These are phyloP conservation scores for Melaleuca quinquenervia DNA, from an alignment of 345 rosid species.

Conservation along the genomic window DNA sequence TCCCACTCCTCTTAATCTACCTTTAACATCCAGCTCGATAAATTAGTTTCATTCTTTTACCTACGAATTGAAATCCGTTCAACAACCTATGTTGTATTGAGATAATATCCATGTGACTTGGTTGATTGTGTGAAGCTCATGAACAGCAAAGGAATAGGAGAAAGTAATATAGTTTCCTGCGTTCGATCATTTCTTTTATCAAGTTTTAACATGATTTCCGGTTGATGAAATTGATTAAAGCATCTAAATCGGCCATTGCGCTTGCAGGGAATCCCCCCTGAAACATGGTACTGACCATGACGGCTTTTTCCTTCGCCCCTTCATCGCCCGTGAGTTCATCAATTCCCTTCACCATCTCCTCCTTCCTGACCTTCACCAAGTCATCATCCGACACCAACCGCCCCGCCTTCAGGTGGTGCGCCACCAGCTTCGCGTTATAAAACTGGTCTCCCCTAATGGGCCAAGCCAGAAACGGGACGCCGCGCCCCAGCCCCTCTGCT, in stretches of 20 bases:
- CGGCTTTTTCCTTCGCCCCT: slow-evolving; percentile 10
- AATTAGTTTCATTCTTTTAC: not conserved
- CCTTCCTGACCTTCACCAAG: not conserved
- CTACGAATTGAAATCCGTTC: not conserved
- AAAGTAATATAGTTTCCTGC: not conserved
- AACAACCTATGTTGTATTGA: not conserved
- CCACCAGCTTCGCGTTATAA: slow-evolving; percentile 19
- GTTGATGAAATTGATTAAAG: not conserved
- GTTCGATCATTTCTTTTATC: too few species aligned
- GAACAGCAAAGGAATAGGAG: accelerated
- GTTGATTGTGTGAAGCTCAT: not conserved
- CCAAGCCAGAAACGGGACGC: slow-evolving; percentile 21
- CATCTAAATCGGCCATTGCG: slow-evolving; percentile 10
- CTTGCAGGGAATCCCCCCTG: slow-evolving; percentile 11
- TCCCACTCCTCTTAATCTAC: not conserved
- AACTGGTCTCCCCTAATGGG: slow-evolving; percentile 31
- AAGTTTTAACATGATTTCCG: not conserved
- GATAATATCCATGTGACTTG: not conserved
- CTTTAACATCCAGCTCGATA: not conserved
- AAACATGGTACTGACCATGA: not conserved
- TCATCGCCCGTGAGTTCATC: slow-evolving; percentile 27
- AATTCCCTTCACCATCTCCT: slow-evolving; percentile 16
- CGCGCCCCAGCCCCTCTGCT: slow-evolving; percentile 17
- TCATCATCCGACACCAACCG: slow-evolving; percentile 8
- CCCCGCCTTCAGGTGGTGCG: slow-evolving; percentile 7